Evolutionary conservation across 2,329 filamentous ascomycete species (phyloP).

Genomic region (Pestalotiopsis sp.): DNA sequence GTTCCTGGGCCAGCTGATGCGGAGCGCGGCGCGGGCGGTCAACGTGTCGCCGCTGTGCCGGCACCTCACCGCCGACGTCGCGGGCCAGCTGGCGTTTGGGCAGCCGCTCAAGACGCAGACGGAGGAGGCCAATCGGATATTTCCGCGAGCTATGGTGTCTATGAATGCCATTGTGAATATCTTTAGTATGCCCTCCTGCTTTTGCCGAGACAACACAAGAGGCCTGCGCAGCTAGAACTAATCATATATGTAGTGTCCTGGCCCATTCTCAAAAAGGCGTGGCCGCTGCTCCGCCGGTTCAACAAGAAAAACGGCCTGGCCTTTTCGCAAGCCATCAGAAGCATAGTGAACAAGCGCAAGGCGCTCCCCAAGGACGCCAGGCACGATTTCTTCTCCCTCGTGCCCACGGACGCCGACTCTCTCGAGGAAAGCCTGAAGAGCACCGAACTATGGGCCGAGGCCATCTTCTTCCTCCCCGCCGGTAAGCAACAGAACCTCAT

Average conservation of each 20-base stretch:
- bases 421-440: slow-evolving; percentile 8
- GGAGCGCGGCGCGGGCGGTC: slow-evolving; percentile 12
- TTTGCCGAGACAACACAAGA: not conserved
- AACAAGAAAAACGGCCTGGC: not conserved
- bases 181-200: not conserved
- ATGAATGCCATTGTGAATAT: not conserved
- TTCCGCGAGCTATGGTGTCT: not conserved
- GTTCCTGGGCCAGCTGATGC: slow-evolving; percentile 12
- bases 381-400: slow-evolving; percentile 21
- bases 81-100: slow-evolving; percentile 23
- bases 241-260: not conserved
- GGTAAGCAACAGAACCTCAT: not conserved
- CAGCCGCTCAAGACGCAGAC: slow-evolving; percentile 22
- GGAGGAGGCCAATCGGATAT: slow-evolving; percentile 4
- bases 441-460: slow-evolving; percentile 14
- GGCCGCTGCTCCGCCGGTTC: not conserved
- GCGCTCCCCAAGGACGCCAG: slow-evolving; percentile 16
- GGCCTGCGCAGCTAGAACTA: not conserved
- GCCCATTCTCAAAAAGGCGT: not conserved
- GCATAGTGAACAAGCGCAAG: slow-evolving; percentile 20
- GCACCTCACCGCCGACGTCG: slow-evolving; percentile 20
- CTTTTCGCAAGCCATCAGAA: not conserved
- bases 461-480: slow-evolving; percentile 12
- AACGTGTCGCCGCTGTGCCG: slow-evolving; percentile 19
- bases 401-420: not conserved